Base-by-base conservation (phyloP, 2,329 filamentous ascomycete species). In the Balansia obtecta region DNA sequence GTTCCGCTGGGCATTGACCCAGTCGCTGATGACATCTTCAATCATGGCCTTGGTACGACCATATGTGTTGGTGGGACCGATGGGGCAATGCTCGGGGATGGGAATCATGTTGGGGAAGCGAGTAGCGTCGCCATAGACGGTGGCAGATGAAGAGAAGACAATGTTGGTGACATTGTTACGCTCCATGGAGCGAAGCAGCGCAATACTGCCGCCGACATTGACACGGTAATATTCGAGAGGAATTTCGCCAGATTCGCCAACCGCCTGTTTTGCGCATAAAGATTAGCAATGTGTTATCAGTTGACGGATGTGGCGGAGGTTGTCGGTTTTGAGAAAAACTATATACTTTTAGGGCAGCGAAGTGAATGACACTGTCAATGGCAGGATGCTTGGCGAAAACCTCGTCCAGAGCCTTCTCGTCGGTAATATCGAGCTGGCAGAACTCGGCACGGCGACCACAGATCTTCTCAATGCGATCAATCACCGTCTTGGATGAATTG, bases 331-430 rank as follows among this genome's bases (percentile, higher is more conserved):
- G 12, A 8, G 16, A 2, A 6, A 6, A 5, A 9, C 2, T 7
- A 18, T 22, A 60, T 70, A 85, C 88, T 85, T 98, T 98, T 59
- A 98, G 79, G 22, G 93, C 93, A 56, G 93, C 94, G 66, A 98
- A 98, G 76, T 98, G 93, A 62, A 98, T 97, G 57, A 97, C 93
- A 66, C 88, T 95, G 77, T 96, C 89, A 63, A 98, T 96, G 63
- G 88, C 85, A 48, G 90, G 88, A 71, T 97, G 85, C 64, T 85
- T 86, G 55, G 80, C 75, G 65, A 98, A 96, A 61, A 97, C 86
- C 61, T 83, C 82, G 66, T 96, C 88, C 52, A 98, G 77, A 12
- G 76, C 85, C 55, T 78, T 77, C 68, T 93, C 85, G 64, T 96
- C 80, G 59, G 88, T 96, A 62, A 98, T 80, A 71, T 98, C 93